phyloP scores from a whole-genome alignment of 768 basidiomycete species.

The Naganishia onofrii region DNA sequence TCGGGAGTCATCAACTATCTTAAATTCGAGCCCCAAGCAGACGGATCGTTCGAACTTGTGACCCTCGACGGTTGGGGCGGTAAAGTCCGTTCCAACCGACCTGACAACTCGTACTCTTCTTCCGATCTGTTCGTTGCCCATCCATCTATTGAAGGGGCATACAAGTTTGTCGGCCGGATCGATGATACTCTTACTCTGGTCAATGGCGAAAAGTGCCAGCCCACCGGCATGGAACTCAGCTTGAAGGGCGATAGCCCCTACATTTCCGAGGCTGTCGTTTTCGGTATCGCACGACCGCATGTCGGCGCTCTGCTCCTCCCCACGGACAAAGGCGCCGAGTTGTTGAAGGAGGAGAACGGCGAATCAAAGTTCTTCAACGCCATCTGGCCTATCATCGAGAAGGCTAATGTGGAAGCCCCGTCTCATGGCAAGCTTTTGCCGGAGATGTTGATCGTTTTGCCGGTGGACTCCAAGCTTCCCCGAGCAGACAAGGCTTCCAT shows the following conservation, averaged over 20 bases:
- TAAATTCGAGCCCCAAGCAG: conserved; percentile 56
- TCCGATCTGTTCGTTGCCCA: conserved; percentile 61
- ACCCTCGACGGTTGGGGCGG: conserved; percentile 60
- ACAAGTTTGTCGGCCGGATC: conserved; percentile 60
- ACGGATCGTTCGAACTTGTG: conserved; percentile 57
- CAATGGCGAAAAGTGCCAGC: conserved; percentile 62
- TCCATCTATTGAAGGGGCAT: conserved; percentile 53
- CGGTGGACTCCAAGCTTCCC: conserved; percentile 57
- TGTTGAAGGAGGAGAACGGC: conserved; percentile 39
- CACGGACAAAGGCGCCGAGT: conserved; percentile 52
- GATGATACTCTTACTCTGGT: conserved; percentile 59
- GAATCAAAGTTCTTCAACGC: conserved; percentile 51
- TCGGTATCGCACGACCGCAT: conserved; percentile 58
- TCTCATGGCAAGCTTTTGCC: conserved; percentile 59
- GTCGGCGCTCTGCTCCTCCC: conserved; percentile 60
- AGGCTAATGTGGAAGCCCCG: conserved; percentile 60
- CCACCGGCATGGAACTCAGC: conserved; percentile 60
- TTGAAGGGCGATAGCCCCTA: conserved; percentile 58
- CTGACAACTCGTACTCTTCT: conserved; percentile 61
- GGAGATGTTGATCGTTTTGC: conserved; percentile 60
- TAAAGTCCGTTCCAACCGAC: conserved; percentile 58
- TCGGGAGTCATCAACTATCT: conserved; percentile 50
- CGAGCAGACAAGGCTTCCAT: conserved; percentile 60
- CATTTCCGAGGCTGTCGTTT: conserved; percentile 60
- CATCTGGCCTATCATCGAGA: conserved; percentile 57